Conservation (phyloP, 2,329 filamentous ascomycete species). For the Penicillium janthinellum region DNA sequence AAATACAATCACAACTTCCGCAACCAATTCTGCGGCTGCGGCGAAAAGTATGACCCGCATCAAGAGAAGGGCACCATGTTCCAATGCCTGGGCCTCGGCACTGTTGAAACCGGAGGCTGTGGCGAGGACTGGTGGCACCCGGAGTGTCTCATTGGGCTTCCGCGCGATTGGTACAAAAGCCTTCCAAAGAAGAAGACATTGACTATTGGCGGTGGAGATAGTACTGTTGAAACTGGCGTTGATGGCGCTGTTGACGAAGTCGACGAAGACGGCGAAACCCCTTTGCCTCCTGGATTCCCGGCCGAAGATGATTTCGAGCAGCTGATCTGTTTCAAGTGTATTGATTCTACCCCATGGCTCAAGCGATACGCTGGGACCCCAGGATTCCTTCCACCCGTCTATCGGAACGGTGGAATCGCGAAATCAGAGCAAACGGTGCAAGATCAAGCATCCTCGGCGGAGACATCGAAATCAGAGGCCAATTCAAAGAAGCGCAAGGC, state of each 20-base stretch:
- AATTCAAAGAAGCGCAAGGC: slow-evolving; percentile 67
- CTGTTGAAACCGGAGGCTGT: slow-evolving; percentile 78
- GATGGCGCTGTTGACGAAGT: slow-evolving; percentile 26
- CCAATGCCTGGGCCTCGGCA: slow-evolving; percentile 86
- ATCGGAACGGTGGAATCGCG: slow-evolving; percentile 42
- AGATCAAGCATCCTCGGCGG: not conserved
- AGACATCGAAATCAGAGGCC: slow-evolving; percentile 15
- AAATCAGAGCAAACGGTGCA: not conserved
- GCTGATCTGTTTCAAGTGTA: slow-evolving; percentile 92
- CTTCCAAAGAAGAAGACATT: slow-evolving; percentile 23
- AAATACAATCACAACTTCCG: slow-evolving; percentile 95
- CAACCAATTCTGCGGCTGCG: slow-evolving; percentile 89
- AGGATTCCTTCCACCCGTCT: slow-evolving; percentile 78
- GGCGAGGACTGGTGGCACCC: slow-evolving; percentile 99
- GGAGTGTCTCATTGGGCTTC: slow-evolving; percentile 82
- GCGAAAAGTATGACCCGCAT: slow-evolving; percentile 82
- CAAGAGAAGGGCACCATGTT: slow-evolving; percentile 97
- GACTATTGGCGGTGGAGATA: slow-evolving; percentile 33
- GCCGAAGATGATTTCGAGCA: slow-evolving; percentile 85
- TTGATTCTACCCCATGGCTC: slow-evolving; percentile 87
- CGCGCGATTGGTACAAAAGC: slow-evolving; percentile 63
- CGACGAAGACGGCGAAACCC: slow-evolving; percentile 54
- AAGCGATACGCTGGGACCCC: slow-evolving; percentile 78
- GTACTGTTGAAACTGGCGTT: slow-evolving; percentile 9
- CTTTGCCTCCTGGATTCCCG: slow-evolving; percentile 83